Evolutionary conservation across 2,329 filamentous ascomycete species (phyloP).

Genomic region (Ophiostoma novo-ulmi): DNA sequence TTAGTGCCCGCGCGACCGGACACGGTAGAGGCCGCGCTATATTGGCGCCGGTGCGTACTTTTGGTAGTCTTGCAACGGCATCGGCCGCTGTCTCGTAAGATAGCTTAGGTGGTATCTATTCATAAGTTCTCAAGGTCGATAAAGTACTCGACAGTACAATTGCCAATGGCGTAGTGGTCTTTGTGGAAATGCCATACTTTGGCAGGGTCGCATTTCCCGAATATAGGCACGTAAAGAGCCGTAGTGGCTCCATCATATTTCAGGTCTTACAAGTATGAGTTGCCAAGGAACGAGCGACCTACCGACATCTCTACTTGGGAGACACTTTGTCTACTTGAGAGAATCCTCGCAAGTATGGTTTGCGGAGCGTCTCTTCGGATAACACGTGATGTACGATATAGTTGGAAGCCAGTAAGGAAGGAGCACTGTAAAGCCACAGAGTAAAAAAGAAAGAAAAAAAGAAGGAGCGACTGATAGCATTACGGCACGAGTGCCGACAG

Average conservation of each 20-base stretch:
- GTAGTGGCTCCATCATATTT: not conserved
- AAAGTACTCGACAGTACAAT: no score
- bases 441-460: not conserved
- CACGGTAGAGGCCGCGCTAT: not conserved
- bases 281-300: not conserved
- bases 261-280: not conserved
- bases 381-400: not conserved
- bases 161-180: not conserved
- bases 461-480: not conserved
- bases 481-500: not conserved
- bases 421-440: not conserved
- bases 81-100: not conserved
- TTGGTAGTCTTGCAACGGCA: conserved; percentile 1
- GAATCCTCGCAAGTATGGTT: not conserved
- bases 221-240: not conserved
- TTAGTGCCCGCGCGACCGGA: not conserved
- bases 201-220: not conserved
- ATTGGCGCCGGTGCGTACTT: not conserved
- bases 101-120: no score
- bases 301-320: not conserved
- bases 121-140: no score
- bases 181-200: not conserved
- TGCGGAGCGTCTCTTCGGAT: not conserved
- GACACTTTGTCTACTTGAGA: not conserved
- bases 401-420: not conserved